Evolutionary conservation across 257 asterid species (phyloP).

Genomic region (Cordia subcordata): DNA sequence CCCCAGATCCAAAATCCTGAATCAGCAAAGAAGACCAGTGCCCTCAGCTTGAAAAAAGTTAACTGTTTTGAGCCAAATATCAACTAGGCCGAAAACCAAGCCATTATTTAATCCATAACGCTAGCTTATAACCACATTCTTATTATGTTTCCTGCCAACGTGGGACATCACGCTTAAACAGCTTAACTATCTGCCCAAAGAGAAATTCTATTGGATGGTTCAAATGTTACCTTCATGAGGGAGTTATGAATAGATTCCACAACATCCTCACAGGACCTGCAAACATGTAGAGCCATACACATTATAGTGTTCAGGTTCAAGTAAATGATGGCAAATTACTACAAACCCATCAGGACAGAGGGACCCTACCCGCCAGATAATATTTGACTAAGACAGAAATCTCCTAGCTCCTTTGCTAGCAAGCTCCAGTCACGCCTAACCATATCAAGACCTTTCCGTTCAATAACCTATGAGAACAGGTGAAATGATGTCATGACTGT

Average conservation of each 20-base stretch:
- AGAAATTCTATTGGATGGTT: background rate
- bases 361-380: conserved; percentile 78
- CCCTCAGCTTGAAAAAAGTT: too few relatives aligned
- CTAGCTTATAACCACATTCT: background rate
- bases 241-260: conserved; percentile 83
- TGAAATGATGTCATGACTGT: background rate
- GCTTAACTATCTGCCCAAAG: too few relatives aligned
- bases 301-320: conserved; percentile 13
- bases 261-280: conserved; percentile 92
- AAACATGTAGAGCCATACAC: conserved; percentile 19
- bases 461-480: conserved; percentile 52
- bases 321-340: background rate
- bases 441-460: conserved; percentile 97
- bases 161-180: background rate
- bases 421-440: conserved; percentile 99
- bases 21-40: background rate
- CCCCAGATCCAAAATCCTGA: too few relatives aligned
- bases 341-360: background rate
- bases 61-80: too few relatives aligned
- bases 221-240: conserved; percentile 62
- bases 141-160: background rate
- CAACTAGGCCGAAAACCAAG: too few relatives aligned
- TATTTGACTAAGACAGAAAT: conserved; percentile 88
- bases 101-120: too few relatives aligned
- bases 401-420: conserved; percentile 91